Evolutionary conservation across 2,329 filamentous ascomycete species (phyloP), one percentile per base, ranked within the genome.

Genomic region (Tolypocladium guangdongense): DNA sequence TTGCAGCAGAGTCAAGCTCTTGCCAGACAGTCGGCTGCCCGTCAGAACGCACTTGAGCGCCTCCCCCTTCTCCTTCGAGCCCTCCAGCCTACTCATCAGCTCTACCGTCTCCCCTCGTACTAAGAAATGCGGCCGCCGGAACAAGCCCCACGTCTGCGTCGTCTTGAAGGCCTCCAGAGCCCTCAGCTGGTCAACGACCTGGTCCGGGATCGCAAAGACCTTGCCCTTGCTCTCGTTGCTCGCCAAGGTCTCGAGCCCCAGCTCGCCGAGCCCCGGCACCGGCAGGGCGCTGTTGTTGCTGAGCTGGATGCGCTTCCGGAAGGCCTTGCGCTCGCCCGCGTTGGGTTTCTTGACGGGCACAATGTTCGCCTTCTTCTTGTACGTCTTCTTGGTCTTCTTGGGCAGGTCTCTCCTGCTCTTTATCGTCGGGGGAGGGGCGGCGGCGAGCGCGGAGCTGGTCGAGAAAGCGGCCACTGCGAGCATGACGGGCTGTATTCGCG

Each of bases 231-330:
- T 78, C 36, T 75, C 74, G 33, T 73, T 69, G 52, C 78, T 73
- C 20, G 78, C 68, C 70, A 86, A 72, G 45, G 77, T 79, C 57
- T 78, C 73, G 11, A 71, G 66, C 14, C 71, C 76, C 52, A 95
- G 65, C 49, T 85, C 78, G 55, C 77, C 71, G 60, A 95, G 75
- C 12, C 82, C 87, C 27, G 75, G 66, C 8, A 97, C 86, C 55
- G 86, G 82, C 38, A 96, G 74, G 50, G 93, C 93, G 72, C 96
- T 97, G 69, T 88, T 87, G 73, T 97, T 99, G 76, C 87, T 92
- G 56, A 99, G 82, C 55, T 95, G 84, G 63, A 99, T 88, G 61
- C 88, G 84, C 75, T 95, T 96, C 59, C 90, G 84, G 66, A 88
- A 77, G 32, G 88, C 88, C 72, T 90, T 95, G 60, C 91, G 83